These are phyloP conservation scores for Leccinum longicurvipes DNA, from an alignment of 768 basidiomycete species.

Conservation along the genomic window DNA sequence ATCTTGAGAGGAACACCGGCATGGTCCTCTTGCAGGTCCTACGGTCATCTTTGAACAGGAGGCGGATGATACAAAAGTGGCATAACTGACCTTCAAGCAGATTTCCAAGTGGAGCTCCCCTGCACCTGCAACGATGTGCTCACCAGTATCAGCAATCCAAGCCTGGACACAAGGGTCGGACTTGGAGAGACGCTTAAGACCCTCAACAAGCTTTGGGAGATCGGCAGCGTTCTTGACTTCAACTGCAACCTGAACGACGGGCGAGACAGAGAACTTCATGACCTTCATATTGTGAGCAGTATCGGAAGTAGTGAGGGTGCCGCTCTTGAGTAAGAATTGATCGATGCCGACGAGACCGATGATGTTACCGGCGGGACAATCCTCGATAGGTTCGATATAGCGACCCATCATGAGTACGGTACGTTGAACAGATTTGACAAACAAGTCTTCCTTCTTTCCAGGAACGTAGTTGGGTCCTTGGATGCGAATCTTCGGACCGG, in stretches of 20 bases:
- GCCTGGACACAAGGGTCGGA: slow-evolving; percentile 99
- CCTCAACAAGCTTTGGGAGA: slow-evolving; percentile 99
- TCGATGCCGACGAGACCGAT: slow-evolving; percentile 99
- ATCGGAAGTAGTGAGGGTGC: slow-evolving; percentile 96
- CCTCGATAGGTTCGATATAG: slow-evolving; percentile 97
- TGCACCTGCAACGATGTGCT: slow-evolving; percentile 99
- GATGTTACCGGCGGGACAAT: slow-evolving; percentile 99
- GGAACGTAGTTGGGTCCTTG: slow-evolving; percentile 99
- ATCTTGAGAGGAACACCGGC: slow-evolving; percentile 99
- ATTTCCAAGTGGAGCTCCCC: slow-evolving; percentile 99
- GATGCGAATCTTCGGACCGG: slow-evolving; percentile 98
- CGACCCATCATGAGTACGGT: slow-evolving; percentile 99
- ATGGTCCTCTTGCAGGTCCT: slow-evolving; percentile 99
- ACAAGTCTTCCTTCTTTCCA: slow-evolving; percentile 97
- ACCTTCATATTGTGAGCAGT: slow-evolving; percentile 99
- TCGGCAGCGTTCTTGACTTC: slow-evolving; percentile 99
- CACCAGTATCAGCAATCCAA: slow-evolving; percentile 87
- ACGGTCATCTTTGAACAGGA: not conserved
- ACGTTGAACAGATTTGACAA: slow-evolving; percentile 97
- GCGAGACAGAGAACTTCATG: slow-evolving; percentile 99
- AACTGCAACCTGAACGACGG: slow-evolving; percentile 98
- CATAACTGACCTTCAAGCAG: slow-evolving; percentile 79
- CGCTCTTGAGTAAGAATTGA: slow-evolving; percentile 99
- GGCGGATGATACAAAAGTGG: not conserved
- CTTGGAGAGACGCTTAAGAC: slow-evolving; percentile 99